phyloP scores from a whole-genome alignment of 2,329 filamentous ascomycete genomes.

The Mariannaea sp. region DNA sequence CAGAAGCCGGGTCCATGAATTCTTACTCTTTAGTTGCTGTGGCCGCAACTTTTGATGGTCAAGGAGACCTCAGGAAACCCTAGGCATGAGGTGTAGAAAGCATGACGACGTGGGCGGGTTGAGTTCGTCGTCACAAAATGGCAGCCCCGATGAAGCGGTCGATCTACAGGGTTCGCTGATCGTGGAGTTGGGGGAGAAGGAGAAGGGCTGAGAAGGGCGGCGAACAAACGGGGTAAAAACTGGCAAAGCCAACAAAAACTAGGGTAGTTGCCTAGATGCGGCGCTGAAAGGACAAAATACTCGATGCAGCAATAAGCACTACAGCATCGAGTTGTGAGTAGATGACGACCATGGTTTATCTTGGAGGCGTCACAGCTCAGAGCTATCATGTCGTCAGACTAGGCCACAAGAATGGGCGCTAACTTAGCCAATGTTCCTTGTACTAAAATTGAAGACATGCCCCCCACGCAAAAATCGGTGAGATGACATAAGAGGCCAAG shows the following conservation, averaged over 20 bases:
- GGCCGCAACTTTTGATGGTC: constrained; percentile 20
- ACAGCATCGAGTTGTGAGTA: constrained; percentile 20
- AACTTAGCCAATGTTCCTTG: constrained; percentile 23
- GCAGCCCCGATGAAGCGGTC: constrained; percentile 20
- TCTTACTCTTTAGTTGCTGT: constrained; percentile 21
- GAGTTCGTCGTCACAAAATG: constrained; percentile 25
- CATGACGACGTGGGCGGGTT: constrained; percentile 28
- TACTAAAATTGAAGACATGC: constrained; percentile 19
- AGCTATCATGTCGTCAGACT: constrained; percentile 39
- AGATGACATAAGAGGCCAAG: neutral
- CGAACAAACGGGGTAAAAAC: constrained; percentile 2
- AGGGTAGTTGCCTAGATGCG: constrained; percentile 14
- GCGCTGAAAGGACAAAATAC: constrained; percentile 10
- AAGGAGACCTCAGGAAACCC: constrained; percentile 12
- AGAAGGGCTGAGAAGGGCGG: neutral
- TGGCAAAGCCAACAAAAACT: constrained; percentile 17
- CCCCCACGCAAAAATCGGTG: neutral
- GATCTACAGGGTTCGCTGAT: constrained; percentile 37
- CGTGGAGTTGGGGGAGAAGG: constrained; percentile 25
- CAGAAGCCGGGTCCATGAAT: constrained; percentile 14
- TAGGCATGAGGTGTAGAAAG: constrained; percentile 22
- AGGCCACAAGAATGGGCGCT: constrained; percentile 19
- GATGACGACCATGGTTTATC: constrained; percentile 26
- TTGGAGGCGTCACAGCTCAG: constrained; percentile 18
- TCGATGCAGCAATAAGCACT: too few relatives aligned